phyloP scores from a whole-genome alignment of 768 basidiomycete genomes.

The Sporobolomyces pararoseus region DNA sequence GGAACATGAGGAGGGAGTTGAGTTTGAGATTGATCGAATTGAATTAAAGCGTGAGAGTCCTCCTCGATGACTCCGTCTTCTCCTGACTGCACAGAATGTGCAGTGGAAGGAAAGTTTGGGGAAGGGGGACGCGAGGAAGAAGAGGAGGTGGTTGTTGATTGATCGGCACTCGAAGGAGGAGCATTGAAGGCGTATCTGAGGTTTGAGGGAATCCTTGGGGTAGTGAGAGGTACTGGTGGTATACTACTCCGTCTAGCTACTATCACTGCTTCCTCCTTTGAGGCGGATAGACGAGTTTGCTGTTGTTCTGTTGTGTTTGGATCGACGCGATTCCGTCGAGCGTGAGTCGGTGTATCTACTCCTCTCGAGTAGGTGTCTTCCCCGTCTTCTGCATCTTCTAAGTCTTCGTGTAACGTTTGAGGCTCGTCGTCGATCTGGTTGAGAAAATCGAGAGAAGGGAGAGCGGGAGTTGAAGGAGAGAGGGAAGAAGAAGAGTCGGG shows the following conservation, averaged over 20 bases:
- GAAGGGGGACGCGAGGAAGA: background rate
- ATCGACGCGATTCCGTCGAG: too few relatives aligned
- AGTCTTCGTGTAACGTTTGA: background rate
- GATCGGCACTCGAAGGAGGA: background rate
- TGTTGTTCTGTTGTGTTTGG: conserved; percentile 18
- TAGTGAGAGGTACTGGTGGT: conserved; percentile 4
- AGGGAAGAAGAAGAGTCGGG: conserved; percentile 21
- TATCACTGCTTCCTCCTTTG: background rate
- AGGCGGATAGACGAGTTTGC: background rate
- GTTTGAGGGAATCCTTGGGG: conserved; percentile 42
- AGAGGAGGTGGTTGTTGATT: background rate
- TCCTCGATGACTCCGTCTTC: too few relatives aligned
- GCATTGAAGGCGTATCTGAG: conserved; percentile 40
- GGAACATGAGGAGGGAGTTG: too few relatives aligned
- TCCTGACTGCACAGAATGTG: background rate
- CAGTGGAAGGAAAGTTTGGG: too few relatives aligned
- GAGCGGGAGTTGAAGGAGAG: conserved; percentile 7
- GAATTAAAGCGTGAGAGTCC: background rate
- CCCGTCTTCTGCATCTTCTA: background rate
- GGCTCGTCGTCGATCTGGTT: conserved; percentile 7
- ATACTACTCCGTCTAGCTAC: background rate
- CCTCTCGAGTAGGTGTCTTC: background rate
- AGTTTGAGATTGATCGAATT: background rate
- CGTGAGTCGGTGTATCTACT: conserved; percentile 8
- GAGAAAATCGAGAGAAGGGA: conserved; percentile 13